A percentile compares a stretch with the other conserved stretches of the same genome.
Conservation (phyloP, 306 rosid genomes). For the Begonia masoniana region DNA sequence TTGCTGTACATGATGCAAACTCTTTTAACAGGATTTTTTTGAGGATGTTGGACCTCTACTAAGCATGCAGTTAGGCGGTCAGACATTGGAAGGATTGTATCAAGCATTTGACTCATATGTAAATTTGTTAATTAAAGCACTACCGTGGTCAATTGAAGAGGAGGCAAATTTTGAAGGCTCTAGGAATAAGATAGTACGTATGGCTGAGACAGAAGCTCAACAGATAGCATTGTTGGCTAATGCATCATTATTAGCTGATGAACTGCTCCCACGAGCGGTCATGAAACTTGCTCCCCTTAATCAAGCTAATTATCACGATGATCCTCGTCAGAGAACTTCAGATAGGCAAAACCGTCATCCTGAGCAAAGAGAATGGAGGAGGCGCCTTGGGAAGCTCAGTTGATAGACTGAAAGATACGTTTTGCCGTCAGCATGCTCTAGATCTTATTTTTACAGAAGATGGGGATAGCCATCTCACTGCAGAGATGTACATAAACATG, state of each 20-base stretch:
- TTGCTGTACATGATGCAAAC: constrained; percentile 10
- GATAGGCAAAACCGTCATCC: constrained; percentile 97
- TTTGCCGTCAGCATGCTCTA: constrained; percentile 89
- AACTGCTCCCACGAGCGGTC: constrained; percentile 94
- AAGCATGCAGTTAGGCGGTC: constrained; percentile 98
- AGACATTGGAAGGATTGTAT: constrained; percentile 85
- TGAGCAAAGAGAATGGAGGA: constrained; percentile 98
- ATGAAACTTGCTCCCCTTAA: constrained; percentile 73
- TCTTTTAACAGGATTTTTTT: constrained; percentile 69
- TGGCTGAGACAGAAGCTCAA: constrained; percentile 92
- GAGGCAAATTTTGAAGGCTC: constrained; percentile 75
- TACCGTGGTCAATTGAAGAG: constrained; percentile 91
- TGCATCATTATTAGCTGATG: constrained; percentile 89
- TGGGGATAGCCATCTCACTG: constrained; percentile 88
- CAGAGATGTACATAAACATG: constrained; percentile 86
- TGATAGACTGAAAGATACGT: constrained; percentile 83
- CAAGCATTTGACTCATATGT: constrained; percentile 79
- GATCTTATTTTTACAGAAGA: constrained; percentile 93
- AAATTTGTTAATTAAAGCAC: constrained; percentile 72
- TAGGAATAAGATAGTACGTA: constrained; percentile 66
- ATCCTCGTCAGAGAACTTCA: constrained; percentile 50
- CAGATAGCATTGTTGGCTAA: constrained; percentile 98
- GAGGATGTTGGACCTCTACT: constrained; percentile 98
- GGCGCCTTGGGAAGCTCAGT: constrained; percentile 69
- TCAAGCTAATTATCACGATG: constrained; percentile 53